Base-by-base conservation (phyloP, 768 basidiomycete species). In the Rhizopogon roseolus region DNA sequence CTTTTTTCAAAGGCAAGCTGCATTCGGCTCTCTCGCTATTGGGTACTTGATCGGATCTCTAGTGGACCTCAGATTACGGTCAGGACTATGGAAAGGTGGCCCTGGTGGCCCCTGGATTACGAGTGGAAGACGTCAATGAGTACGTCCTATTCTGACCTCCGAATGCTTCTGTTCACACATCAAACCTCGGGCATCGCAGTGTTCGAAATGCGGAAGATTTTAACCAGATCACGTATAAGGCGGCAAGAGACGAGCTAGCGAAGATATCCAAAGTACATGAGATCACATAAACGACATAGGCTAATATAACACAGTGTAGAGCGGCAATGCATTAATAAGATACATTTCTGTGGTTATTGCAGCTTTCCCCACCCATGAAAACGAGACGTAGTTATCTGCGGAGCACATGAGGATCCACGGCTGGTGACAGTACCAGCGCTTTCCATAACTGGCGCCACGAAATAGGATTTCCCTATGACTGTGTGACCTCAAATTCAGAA, bases 371-470 rank as follows among this genome's bases (percentile, higher is more conserved):
- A 9, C 3, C 17, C 17, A 41, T 41, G 19, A 41, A 41, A 5
- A n/a, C 5, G 11, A 41, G 38, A 4, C 19, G 3, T 11, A 19
- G 9, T 19, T 11, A 42, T 39, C 51, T 68, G 41, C 61, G 58
- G 50, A 76, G 62, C 6, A 91, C 87, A 68, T 85, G 78, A 14
- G 82, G 84, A 49, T 76, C 77, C 9, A 92, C 73, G 1, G 63
- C 62, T 0, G 72, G 67, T 9, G 81, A 80, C 58, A 67, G 61
- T 41, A 88, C 79, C 41, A 88, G 59, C 6, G 71, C 73, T 62
- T 84, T 88, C 86, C 88, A 92, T 37, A 91, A 72, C 64, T 80
- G 77, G 39, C 88, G 73, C 90, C 89, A 91, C 41, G 83, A 86
- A 48, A 90, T 79, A 22, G 88, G 89, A 63, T 82, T 87, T 0